phyloP scores from a whole-genome alignment of 768 basidiomycete species.

The Calocybe indica region DNA sequence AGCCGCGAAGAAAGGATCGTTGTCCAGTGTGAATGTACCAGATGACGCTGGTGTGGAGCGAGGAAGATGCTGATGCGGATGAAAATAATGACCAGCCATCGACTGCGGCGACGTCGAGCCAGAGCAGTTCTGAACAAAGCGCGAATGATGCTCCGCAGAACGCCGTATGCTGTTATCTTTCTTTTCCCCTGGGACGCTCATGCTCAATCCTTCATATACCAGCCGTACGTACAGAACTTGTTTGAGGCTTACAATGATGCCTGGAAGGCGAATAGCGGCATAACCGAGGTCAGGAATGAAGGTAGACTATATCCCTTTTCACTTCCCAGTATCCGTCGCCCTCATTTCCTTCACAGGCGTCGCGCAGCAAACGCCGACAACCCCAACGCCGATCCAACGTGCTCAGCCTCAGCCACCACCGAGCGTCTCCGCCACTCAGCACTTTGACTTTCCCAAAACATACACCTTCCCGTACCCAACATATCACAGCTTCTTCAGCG shows the following conservation, averaged over 20 bases:
- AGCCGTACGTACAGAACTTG: slow-evolving; percentile 29
- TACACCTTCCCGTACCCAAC: no score
- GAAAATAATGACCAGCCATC: background rate
- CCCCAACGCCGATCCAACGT: no score
- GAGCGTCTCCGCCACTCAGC: no score
- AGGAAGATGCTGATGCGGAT: background rate
- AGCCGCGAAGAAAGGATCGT: no score
- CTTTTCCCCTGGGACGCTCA: background rate
- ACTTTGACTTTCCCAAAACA: no score
- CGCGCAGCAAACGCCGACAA: background rate
- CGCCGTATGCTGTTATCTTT: slow-evolving; percentile 8
- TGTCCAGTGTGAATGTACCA: background rate
- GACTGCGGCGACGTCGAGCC: background rate
- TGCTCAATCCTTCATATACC: background rate
- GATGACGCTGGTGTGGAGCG: background rate
- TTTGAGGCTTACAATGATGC: slow-evolving; percentile 52
- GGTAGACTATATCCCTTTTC: background rate
- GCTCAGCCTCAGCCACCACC: no score
- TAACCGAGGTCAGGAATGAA: slow-evolving; percentile 14
- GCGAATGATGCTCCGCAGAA: slow-evolving; percentile 1
- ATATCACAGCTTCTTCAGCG: no score
- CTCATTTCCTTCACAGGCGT: slow-evolving; percentile 1
- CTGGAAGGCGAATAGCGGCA: slow-evolving; percentile 55
- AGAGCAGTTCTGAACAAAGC: no score
- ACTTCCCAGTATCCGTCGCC: slow-evolving; percentile 5